A percentile compares a stretch with the other conserved stretches of the same genome.
Evolutionary conservation across 768 basidiomycete genomes (phyloP).

Genomic region (Hypholoma sublateritium): DNA sequence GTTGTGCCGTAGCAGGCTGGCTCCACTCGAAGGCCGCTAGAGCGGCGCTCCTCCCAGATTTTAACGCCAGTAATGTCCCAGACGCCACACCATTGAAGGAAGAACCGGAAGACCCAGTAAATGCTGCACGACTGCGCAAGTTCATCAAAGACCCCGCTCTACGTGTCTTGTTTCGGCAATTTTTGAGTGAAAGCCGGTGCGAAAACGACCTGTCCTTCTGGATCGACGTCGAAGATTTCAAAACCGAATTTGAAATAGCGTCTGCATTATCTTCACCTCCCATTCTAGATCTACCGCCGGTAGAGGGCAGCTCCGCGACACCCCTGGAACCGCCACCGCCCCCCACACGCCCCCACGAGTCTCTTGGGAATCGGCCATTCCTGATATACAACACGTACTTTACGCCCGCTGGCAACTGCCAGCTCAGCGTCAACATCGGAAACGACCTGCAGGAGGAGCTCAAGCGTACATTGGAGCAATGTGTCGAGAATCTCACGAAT

Average conservation of each 20-base stretch:
- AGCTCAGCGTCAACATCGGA: constrained; percentile 5
- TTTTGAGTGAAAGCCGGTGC: constrained; percentile 4
- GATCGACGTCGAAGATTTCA: constrained; percentile 14
- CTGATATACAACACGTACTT: constrained; percentile 13
- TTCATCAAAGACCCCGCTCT: constrained; percentile 2
- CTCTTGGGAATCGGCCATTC: constrained; percentile 9
- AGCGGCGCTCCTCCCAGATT: not conserved
- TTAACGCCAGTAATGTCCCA: not conserved
- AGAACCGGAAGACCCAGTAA: not conserved
- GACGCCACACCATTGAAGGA: not conserved
- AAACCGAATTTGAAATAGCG: constrained; percentile 2
- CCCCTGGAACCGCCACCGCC: not conserved
- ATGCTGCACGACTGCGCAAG: constrained; percentile 10
- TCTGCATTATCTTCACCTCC: not conserved
- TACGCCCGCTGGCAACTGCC: not conserved
- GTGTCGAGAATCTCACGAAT: not conserved
- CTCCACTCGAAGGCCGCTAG: not conserved
- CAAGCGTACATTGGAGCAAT: not conserved
- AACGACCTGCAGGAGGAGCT: not conserved
- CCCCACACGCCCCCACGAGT: not conserved
- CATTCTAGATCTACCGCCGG: not conserved
- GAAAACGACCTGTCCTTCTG: constrained; percentile 10
- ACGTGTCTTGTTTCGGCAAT: constrained; percentile 5
- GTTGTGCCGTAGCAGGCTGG: constrained; percentile 8
- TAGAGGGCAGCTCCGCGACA: constrained; percentile 3